Base-by-base conservation (phyloP, 2,329 filamentous ascomycete genomes). In the Talaromyces marneffei region DNA sequence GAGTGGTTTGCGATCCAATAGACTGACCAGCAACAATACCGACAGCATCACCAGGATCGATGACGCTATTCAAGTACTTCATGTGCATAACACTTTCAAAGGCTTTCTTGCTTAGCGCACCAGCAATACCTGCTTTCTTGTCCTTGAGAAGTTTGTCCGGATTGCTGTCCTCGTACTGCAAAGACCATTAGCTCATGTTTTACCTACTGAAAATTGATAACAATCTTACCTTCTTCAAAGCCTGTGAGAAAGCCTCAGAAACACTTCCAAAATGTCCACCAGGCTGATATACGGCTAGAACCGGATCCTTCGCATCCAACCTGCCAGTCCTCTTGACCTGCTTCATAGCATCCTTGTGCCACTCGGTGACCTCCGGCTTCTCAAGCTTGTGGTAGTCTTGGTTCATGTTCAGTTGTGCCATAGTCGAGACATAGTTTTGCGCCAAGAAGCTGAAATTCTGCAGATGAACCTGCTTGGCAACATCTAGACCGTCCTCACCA, bases 11-110 rank as follows among this genome's bases (percentile, higher is more conserved):
- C 73, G 99, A 95, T 72, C 94, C 94, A 44, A 99, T 87, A 33
- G 93, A 97, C 77, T 99, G 94, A 9, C 92, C 92, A 56, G 95
- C 95, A 62, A 99, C 91, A 65, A 99, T 95, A 66, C 94, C 94
- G 27, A 99, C 92, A 27, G 94, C 93, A 78, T 99, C 95, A 50
- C 94, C 94, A 29, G 94, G 91, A 69, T 99, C 93, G 25, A 97
- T 89, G 8, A 97, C 83, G 1, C 92, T 96, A 67, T 88, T 89
- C 66, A 97, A 82, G 71, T 97, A 99, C 74, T 97, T 96, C 72
- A 95, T 87, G 64, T 93, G 88, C 71, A 97, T 87, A 54, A 97
- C 83, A 62, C 87, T 85, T 72, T 95, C 88, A 64, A 93, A 94
- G 23, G 86, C 88, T 76, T 90, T 92, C 72, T 88, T 88, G 65